Percentiles rank a stretch among this genome's conserved stretches.
These are phyloP conservation scores for Zasmidium citrigriseum DNA, from an alignment of 2,329 filamentous ascomycete species.

Conservation along the genomic window DNA sequence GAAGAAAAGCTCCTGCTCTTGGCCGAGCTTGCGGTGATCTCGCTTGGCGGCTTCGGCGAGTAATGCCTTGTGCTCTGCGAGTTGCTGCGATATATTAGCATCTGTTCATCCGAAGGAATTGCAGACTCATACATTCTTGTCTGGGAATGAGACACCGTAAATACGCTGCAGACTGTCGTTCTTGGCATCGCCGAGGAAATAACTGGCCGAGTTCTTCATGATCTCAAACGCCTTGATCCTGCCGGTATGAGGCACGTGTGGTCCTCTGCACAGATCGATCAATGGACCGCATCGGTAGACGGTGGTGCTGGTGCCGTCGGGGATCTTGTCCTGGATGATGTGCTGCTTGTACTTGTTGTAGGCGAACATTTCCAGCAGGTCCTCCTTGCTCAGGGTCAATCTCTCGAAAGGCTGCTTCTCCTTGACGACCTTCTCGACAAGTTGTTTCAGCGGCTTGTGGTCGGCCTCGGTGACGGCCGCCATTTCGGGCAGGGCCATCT, in stretches of 20 bases:
- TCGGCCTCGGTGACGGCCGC: slow-evolving; percentile 72
- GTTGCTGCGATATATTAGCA: slow-evolving; percentile 18
- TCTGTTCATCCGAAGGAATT: neutral
- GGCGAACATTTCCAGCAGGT: slow-evolving; percentile 92
- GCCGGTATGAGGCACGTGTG: slow-evolving; percentile 90
- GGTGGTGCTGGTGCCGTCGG: slow-evolving; percentile 85
- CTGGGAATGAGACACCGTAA: slow-evolving; percentile 93
- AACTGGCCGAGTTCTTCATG: slow-evolving; percentile 82
- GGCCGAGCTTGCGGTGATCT: slow-evolving; percentile 90
- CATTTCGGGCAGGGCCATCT: slow-evolving; percentile 81
- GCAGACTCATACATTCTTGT: slow-evolving; percentile 74
- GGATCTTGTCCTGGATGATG: slow-evolving; percentile 91
- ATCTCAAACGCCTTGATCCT: slow-evolving; percentile 94
- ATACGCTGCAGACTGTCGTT: slow-evolving; percentile 97
- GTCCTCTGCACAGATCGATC: slow-evolving; percentile 93
- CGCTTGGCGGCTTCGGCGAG: slow-evolving; percentile 97
- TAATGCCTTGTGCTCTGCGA: slow-evolving; percentile 91
- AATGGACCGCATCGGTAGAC: slow-evolving; percentile 92
- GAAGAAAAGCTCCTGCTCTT: slow-evolving; percentile 96
- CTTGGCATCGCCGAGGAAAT: slow-evolving; percentile 90
- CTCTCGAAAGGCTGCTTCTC: slow-evolving; percentile 96
- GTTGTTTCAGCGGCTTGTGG: slow-evolving; percentile 80
- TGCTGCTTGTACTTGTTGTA: slow-evolving; percentile 99
- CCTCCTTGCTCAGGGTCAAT: slow-evolving; percentile 82
- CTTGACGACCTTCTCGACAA: slow-evolving; percentile 83